These are phyloP conservation scores for Candida taoyuanica DNA, from an alignment of 805 yeast species.

Conservation along the genomic window DNA sequence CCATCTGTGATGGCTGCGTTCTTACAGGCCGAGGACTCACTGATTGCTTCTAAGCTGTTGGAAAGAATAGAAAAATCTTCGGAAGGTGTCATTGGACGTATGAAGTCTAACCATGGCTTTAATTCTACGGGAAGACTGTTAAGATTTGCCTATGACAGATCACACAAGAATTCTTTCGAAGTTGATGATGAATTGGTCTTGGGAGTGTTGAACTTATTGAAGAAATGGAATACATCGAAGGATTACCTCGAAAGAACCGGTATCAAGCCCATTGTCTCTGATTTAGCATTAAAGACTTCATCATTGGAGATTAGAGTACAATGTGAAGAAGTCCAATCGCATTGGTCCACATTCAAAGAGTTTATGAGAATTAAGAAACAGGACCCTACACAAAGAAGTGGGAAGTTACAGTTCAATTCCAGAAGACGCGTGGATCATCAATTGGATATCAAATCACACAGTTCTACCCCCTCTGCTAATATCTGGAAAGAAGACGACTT, in stretches of 20 bases:
- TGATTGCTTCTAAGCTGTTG: slow-evolving; percentile 61
- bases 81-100: slow-evolving; percentile 45
- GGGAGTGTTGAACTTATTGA: slow-evolving; percentile 53
- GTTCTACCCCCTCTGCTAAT: slow-evolving; percentile 3
- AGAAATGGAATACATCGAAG: slow-evolving; percentile 61
- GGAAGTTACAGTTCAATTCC: slow-evolving; percentile 8
- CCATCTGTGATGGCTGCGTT: slow-evolving; percentile 77
- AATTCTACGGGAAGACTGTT: slow-evolving; percentile 65
- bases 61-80: slow-evolving; percentile 60
- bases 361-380: slow-evolving; percentile 76
- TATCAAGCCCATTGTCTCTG: slow-evolving; percentile 59
- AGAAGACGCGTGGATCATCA: too few relatives aligned
- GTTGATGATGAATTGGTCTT: slow-evolving; percentile 38
- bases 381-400: neutral
- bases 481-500: slow-evolving; percentile 10
- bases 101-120: slow-evolving; percentile 83
- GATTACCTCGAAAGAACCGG: slow-evolving; percentile 73
- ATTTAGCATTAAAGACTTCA: slow-evolving; percentile 30
- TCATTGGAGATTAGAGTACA: slow-evolving; percentile 30
- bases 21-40: slow-evolving; percentile 66
- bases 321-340: slow-evolving; percentile 45
- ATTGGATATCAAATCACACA: too few relatives aligned
- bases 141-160: slow-evolving; percentile 27
- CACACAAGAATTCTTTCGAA: slow-evolving; percentile 9
- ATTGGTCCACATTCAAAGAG: slow-evolving; percentile 72